phyloP scores from a whole-genome alignment of 192 early-diverging fungal species.

The Coemansia interrupta region DNA sequence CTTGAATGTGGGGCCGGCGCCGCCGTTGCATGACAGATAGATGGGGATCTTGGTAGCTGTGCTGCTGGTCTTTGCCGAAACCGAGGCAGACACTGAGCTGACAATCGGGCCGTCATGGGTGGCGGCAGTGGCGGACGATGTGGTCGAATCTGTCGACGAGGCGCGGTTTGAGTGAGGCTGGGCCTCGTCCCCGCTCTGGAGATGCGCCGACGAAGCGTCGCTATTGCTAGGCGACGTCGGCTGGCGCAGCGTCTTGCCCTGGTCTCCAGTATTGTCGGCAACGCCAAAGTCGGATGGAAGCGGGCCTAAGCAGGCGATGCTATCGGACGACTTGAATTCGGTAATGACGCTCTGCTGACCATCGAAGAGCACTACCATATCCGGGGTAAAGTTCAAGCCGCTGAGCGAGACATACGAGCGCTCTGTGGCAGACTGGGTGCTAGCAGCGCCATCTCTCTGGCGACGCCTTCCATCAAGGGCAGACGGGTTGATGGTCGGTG shows the following conservation, averaged over 20 bases:
- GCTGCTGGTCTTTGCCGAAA: conserved; percentile 3
- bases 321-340: conserved; percentile 42
- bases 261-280: not conserved
- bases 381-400: conserved; percentile 67
- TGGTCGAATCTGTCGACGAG: conserved; percentile 43
- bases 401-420: conserved; percentile 56
- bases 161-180: conserved; percentile 25
- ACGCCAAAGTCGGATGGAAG: conserved; percentile 29
- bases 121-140: conserved; percentile 37
- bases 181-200: conserved; percentile 17
- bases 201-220: conserved; percentile 27
- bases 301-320: conserved; percentile 48
- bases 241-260: conserved; percentile 14
- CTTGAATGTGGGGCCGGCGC: conserved; percentile 46
- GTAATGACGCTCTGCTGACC: conserved; percentile 44
- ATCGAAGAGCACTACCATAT: conserved; percentile 72
- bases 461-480: conserved; percentile 13
- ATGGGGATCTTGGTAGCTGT: conserved; percentile 35
- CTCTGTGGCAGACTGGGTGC: conserved; percentile 18
- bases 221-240: conserved; percentile 47
- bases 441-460: conserved; percentile 11
- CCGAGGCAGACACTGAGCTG: not conserved
- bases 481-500: conserved; percentile 33
- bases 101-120: conserved; percentile 15
- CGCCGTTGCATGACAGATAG: conserved; percentile 41